Evolutionary conservation across 345 rosid genomes (phyloP).

Genomic region (Ceriops tagal): DNA sequence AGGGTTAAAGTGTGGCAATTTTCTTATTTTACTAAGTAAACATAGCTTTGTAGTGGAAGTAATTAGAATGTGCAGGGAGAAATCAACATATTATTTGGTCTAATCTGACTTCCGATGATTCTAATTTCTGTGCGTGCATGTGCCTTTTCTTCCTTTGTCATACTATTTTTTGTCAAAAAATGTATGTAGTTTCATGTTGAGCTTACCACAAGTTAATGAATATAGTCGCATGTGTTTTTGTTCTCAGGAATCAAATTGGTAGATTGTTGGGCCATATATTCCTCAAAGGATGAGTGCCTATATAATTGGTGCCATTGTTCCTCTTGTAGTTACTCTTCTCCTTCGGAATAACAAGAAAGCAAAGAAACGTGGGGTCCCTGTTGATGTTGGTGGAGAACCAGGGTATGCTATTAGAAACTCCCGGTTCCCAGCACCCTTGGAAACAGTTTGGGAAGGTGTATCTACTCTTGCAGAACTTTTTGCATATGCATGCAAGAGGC

Average conservation of each 20-base stretch:
- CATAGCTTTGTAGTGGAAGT: too few relatives aligned
- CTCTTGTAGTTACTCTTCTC: constrained; percentile 61
- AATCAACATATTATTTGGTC: too few relatives aligned
- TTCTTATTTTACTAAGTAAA: too few relatives aligned
- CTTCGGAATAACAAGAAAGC: constrained; percentile 50
- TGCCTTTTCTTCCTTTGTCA: too few relatives aligned
- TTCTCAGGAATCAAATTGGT: constrained; percentile 22
- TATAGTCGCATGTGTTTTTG: constrained; percentile 3
- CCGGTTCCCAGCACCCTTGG: constrained; percentile 47
- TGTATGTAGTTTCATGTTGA: background rate
- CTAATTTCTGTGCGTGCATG: too few relatives aligned
- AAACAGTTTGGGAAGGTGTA: constrained; percentile 71
- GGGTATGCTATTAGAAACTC: constrained; percentile 69
- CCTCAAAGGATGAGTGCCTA: constrained; percentile 67
- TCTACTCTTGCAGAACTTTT: constrained; percentile 84
- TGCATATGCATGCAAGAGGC: constrained; percentile 64
- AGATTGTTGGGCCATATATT: constrained; percentile 10
- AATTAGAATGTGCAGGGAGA: too few relatives aligned
- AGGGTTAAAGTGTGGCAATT: too few relatives aligned
- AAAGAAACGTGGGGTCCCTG: constrained; percentile 72
- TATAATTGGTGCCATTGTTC: constrained; percentile 62
- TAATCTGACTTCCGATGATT: too few relatives aligned
- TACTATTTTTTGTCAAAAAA: background rate
- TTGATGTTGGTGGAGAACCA: constrained; percentile 79
- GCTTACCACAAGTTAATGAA: constrained; percentile 3